Conservation (phyloP, 768 basidiomycete genomes). For the Leccinum subtestaceum region DNA sequence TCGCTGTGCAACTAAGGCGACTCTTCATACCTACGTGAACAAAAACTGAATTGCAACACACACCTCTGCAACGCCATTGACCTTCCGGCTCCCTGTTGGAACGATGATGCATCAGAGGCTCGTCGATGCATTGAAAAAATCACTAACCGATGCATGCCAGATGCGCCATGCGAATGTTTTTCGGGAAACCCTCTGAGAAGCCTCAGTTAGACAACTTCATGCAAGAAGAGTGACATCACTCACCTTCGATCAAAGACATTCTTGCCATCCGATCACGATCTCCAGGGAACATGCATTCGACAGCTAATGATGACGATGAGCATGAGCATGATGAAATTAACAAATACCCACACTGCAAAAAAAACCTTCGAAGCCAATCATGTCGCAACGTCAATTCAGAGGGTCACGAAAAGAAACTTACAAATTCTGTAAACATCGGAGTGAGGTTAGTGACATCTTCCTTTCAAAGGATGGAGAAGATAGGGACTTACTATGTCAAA, state of each 20-base stretch:
- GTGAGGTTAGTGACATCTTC: slow-evolving; percentile 15
- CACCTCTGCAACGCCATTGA: slow-evolving; percentile 95
- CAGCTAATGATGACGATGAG: slow-evolving; percentile 43
- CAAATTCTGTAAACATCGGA: slow-evolving; percentile 34
- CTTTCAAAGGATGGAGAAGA: background rate
- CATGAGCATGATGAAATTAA: background rate
- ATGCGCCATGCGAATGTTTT: slow-evolving; percentile 88
- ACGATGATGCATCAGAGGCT: background rate
- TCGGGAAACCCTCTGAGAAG: slow-evolving; percentile 70
- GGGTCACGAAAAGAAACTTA: slow-evolving; percentile 11
- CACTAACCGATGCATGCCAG: slow-evolving; percentile 76
- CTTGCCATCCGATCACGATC: slow-evolving; percentile 76
- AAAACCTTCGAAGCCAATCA: slow-evolving; percentile 32
- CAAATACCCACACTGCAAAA: slow-evolving; percentile 59
- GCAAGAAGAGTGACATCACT: background rate
- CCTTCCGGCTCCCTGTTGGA: slow-evolving; percentile 64
- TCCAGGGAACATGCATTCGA: slow-evolving; percentile 87
- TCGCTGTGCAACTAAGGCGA: slow-evolving; percentile 72
- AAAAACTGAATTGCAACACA: background rate
- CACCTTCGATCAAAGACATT: slow-evolving; percentile 93
- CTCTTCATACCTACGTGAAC: background rate
- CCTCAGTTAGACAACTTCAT: background rate
- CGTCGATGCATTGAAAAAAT: background rate
- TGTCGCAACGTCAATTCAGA: background rate
- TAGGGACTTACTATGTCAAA: slow-evolving; percentile 72